Evolutionary conservation across 1,284 basidiomycete genomes (phyloP).

Genomic region (Microbotryum violaceum): DNA sequence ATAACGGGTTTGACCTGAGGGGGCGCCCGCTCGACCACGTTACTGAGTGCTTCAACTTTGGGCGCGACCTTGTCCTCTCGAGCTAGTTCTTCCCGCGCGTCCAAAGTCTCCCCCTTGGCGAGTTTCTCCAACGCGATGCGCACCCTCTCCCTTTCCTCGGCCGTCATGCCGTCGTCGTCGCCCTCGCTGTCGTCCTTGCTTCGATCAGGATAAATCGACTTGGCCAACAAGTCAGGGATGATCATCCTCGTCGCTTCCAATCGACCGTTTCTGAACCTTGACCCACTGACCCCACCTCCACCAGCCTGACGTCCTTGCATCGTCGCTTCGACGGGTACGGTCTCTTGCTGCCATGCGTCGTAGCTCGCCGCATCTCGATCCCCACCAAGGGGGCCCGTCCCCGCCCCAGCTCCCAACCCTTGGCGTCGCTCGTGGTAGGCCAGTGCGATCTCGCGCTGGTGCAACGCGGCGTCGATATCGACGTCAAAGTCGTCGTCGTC

Average conservation of each 20-base stretch:
- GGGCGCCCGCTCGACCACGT: neutral
- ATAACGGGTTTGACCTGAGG: neutral
- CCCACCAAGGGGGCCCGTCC: slow-evolving; percentile 33
- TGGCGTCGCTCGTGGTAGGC: slow-evolving; percentile 31
- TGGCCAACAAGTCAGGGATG: slow-evolving; percentile 26
- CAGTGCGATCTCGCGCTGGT: slow-evolving; percentile 33
- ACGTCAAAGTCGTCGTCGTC: slow-evolving; percentile 26
- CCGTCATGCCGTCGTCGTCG: slow-evolving; percentile 8
- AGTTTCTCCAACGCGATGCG: slow-evolving; percentile 15
- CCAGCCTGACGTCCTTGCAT: slow-evolving; percentile 3
- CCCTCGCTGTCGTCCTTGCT: slow-evolving; percentile 1
- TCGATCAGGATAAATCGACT: slow-evolving; percentile 7
- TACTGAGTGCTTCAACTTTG: neutral
- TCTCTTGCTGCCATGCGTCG: slow-evolving; percentile 21
- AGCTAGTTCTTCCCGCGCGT: neutral
- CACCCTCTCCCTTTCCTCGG: slow-evolving; percentile 9
- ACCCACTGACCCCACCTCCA: no score
- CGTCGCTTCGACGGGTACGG: slow-evolving; percentile 22
- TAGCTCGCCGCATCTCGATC: slow-evolving; percentile 9
- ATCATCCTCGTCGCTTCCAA: slow-evolving; percentile 30
- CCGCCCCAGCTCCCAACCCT: slow-evolving; percentile 28
- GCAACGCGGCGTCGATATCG: slow-evolving; percentile 33
- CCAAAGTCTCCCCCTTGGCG: slow-evolving; percentile 4
- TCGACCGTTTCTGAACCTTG: slow-evolving; percentile 10
- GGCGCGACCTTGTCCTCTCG: slow-evolving; percentile 17